A percentile compares a stretch with the other conserved stretches of the same genome.
phyloP scores from a whole-genome alignment of 495 filamentous ascomycete species.

The Penicillium coprophilum region DNA sequence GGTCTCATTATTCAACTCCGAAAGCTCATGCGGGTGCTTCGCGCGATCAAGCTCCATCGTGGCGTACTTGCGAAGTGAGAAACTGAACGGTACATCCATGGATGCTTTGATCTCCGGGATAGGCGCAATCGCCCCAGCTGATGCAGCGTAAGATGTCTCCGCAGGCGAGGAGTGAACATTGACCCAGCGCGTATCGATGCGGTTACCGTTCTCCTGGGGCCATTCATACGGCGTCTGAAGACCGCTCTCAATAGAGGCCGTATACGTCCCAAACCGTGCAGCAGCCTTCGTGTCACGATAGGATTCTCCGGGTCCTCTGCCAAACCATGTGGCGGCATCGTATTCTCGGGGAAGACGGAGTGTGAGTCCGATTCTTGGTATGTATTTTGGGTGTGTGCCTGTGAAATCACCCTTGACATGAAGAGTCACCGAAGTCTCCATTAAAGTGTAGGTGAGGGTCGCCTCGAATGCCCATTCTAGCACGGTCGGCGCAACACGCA shows the following conservation, averaged over 20 bases:
- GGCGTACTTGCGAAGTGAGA: constrained; percentile 52
- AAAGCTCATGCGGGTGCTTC: constrained; percentile 59
- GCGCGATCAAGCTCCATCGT: constrained; percentile 53
- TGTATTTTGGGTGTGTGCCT: constrained; percentile 50
- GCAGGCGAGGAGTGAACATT: constrained; percentile 36
- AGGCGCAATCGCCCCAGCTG: too few species aligned
- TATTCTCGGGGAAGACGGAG: constrained; percentile 41
- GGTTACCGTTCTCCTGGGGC: constrained; percentile 63
- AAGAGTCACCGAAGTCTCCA: constrained; percentile 39
- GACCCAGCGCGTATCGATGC: constrained; percentile 62
- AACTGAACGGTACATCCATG: constrained; percentile 46
- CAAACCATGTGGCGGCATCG: constrained; percentile 53
- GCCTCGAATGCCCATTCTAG: constrained; percentile 55
- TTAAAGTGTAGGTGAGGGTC: constrained; percentile 47
- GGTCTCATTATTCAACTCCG: constrained; percentile 46
- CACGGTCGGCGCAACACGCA: constrained; percentile 53
- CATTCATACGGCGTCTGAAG: constrained; percentile 60
- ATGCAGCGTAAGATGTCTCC: too few species aligned
- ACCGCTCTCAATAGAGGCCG: constrained; percentile 37
- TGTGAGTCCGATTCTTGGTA: constrained; percentile 58
- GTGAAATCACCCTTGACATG: constrained; percentile 45
- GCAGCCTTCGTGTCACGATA: constrained; percentile 62
- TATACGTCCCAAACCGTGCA: constrained; percentile 52
- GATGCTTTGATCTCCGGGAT: too few species aligned
- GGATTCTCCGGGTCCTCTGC: constrained; percentile 61